phyloP scores from a whole-genome alignment of 306 rosid species.

The Inga laurina region DNA sequence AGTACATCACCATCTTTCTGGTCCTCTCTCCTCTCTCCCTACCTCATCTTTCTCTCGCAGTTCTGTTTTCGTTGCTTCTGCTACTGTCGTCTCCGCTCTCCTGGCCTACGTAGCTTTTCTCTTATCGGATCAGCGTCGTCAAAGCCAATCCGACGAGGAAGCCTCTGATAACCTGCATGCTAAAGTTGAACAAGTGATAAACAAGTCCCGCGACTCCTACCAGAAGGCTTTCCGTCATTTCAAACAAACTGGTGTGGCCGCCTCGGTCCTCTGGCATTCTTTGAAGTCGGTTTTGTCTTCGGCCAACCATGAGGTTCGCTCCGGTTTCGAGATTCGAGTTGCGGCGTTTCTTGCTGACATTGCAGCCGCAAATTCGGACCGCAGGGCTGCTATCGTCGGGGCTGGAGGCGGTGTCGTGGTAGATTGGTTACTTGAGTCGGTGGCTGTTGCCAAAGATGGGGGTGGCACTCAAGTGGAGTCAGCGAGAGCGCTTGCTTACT shows the following conservation, averaged over 20 bases:
- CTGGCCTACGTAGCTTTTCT: slow-evolving; percentile 54
- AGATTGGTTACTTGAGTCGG: slow-evolving; percentile 93
- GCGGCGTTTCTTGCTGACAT: slow-evolving; percentile 92
- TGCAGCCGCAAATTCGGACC: slow-evolving; percentile 70
- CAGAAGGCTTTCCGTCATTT: slow-evolving; percentile 59
- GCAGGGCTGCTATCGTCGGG: slow-evolving; percentile 86
- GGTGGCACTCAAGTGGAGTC: slow-evolving; percentile 85
- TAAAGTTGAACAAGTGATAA: slow-evolving; percentile 48
- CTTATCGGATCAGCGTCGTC: slow-evolving; percentile 17
- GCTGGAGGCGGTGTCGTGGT: slow-evolving; percentile 93
- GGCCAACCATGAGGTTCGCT: slow-evolving; percentile 89
- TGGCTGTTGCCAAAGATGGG: slow-evolving; percentile 69
- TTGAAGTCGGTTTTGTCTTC: slow-evolving; percentile 80
- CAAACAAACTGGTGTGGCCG: slow-evolving; percentile 76
- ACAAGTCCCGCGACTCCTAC: slow-evolving; percentile 53
- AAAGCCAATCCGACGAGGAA: slow-evolving; percentile 27
- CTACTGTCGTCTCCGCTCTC: slow-evolving; percentile 46
- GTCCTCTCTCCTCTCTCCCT: slow-evolving; percentile 26
- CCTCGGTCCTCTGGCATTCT: slow-evolving; percentile 86
- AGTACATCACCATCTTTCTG: slow-evolving; percentile 18
- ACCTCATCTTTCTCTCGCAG: slow-evolving; percentile 36
- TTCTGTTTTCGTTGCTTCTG: slow-evolving; percentile 53
- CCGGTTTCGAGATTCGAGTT: slow-evolving; percentile 90
- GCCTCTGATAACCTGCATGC: slow-evolving; percentile 41
- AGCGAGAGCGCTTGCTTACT: slow-evolving; percentile 90